These are phyloP conservation scores for Rhododendron ovatum DNA, from an alignment of 148 eudicot genomes.

Conservation along the genomic window DNA sequence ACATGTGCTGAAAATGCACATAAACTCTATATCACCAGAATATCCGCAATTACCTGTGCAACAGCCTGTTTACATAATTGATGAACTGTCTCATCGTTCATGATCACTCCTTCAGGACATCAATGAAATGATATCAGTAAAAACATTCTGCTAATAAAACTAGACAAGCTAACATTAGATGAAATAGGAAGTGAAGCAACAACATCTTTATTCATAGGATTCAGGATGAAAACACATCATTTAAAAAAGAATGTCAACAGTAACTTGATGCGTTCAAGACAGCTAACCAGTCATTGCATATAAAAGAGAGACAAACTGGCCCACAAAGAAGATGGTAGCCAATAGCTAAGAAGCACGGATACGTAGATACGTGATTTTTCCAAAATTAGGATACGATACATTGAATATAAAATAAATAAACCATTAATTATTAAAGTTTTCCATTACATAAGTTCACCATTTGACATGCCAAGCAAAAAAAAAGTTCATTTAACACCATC, in stretches of 20 bases:
- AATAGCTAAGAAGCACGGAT: neutral
- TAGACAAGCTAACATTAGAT: neutral
- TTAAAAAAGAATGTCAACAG: neutral
- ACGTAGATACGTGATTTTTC: too few relatives aligned
- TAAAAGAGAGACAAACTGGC: neutral
- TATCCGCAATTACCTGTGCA: conserved; percentile 56
- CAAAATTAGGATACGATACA: too few relatives aligned
- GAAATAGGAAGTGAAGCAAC: neutral
- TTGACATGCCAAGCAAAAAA: too few relatives aligned
- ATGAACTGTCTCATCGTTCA: conserved; percentile 98
- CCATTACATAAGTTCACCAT: too few relatives aligned
- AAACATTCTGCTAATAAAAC: neutral
- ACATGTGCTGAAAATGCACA: neutral
- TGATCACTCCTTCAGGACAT: conserved; percentile 65
- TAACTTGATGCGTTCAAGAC: neutral
- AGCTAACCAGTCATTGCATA: neutral
- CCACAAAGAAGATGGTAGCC: neutral
- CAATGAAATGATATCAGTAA: neutral
- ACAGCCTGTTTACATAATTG: conserved; percentile 98
- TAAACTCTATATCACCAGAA: neutral
- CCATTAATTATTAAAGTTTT: too few relatives aligned
- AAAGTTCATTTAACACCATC: too few relatives aligned
- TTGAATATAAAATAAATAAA: too few relatives aligned
- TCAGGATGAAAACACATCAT: neutral
- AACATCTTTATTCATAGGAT: neutral